Evolutionary conservation across 148 eudicot species (phyloP), one percentile per base, ranked within the genome.

Genomic region (Fagopyrum homotropicum): DNA sequence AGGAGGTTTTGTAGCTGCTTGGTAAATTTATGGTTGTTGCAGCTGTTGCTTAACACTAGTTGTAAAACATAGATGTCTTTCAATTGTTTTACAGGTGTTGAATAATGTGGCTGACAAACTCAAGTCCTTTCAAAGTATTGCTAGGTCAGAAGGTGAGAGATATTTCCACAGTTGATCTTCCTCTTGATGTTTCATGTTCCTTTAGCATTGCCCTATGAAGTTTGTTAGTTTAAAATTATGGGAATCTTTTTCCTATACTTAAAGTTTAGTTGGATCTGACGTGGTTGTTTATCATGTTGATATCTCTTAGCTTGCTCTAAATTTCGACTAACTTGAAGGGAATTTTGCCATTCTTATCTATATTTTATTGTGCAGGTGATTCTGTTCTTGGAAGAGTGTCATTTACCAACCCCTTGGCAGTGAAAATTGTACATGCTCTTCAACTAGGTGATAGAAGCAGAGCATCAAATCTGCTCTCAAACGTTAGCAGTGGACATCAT

Each of bases 371-470:
- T 79, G 77, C 83, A 85, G 89, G 85, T 82, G 76, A 70, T 74
- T 75, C 71, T 52, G 76, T 77, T 60, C 45, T 35, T 77, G 78
- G 48, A 47, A 69, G 66, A 72, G 81, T 66, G 66, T 73, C 85
- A 45, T 45, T 69, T 57, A 64, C 76, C 69, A 85, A 77, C 43
- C 52, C 86, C 55, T 56, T 84, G 74, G 84, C 87, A 78, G 70
- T 75, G 49, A 84, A 84, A 84, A 86, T 92, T 75, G 82, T 92
- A 71, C 80, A 70, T 80, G 93, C 97, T 78, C 97, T 95, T 81
- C 80, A 79, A 59, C 76, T 77, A 47, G 97, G 97, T 55, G 85
- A 85, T 26, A 86, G 90, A 80, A 82, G 76, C 69, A 79, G 80
- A 78, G 98, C 98, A 52, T 86, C 92, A 45, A 46, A 57, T 76